Percentiles rank a stretch among this genome's conserved stretches.
Conservation (phyloP, 2,329 filamentous ascomycete genomes). For the Colletotrichum kahawae region DNA sequence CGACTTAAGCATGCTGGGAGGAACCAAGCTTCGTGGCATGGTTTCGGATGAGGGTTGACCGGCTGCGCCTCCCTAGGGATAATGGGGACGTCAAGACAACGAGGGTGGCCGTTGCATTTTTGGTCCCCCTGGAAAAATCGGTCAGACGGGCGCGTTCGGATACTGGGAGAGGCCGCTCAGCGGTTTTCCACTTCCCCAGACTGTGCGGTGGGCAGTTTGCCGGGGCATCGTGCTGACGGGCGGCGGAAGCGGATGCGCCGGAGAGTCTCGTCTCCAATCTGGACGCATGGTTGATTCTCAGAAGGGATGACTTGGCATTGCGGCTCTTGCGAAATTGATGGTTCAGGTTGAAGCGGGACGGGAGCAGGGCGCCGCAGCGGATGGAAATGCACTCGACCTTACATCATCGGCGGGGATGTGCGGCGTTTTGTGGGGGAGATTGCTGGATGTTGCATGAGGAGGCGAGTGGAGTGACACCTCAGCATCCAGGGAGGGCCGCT, state of each 20-base stretch:
- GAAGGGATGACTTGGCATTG: conserved; percentile 10
- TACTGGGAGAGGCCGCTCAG: neutral
- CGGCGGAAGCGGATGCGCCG: conserved; percentile 3
- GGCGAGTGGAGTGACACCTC: conserved; percentile 16
- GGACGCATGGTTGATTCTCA: neutral
- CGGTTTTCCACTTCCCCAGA: conserved; percentile 18
- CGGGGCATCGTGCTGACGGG: neutral
- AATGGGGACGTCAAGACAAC: neutral
- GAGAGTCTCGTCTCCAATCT: neutral
- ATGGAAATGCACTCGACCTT: conserved; percentile 5
- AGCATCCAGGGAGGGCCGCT: conserved; percentile 17
- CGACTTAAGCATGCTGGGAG: neutral
- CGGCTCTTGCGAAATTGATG: conserved; percentile 11
- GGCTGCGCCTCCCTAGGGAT: conserved; percentile 11
- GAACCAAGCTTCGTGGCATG: conserved; percentile 4
- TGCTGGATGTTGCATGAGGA: conserved; percentile 16
- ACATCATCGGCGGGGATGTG: conserved; percentile 19
- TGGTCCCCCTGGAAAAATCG: neutral
- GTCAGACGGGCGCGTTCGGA: neutral
- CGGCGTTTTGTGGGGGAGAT: conserved; percentile 6
- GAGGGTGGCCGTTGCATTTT: neutral
- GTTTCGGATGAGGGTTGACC: conserved; percentile 16
- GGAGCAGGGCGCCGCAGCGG: neutral
- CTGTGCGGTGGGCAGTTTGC: neutral
- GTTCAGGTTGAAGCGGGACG: neutral